A percentile compares a stretch with the other conserved stretches of the same genome.
These are phyloP conservation scores for Luvunga scandens DNA, from an alignment of 345 rosid species.

Conservation along the genomic window DNA sequence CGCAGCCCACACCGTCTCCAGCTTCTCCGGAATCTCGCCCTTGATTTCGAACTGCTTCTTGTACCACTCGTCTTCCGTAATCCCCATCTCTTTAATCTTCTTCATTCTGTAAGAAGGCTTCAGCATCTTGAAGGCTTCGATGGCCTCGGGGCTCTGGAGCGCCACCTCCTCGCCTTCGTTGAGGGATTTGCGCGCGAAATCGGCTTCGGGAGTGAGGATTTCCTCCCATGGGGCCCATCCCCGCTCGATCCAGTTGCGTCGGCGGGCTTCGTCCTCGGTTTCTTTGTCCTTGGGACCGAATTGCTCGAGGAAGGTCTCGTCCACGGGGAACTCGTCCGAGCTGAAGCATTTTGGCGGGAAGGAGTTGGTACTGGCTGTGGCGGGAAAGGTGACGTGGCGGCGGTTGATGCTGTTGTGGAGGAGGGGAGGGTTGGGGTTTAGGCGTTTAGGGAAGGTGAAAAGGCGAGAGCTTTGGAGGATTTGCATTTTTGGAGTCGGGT, in stretches of 20 bases:
- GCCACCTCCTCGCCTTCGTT: conserved; percentile 91
- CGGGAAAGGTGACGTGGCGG: conserved; percentile 9
- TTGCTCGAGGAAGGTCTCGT: conserved; percentile 69
- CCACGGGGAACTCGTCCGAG: conserved; percentile 93
- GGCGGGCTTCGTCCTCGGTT: conserved; percentile 83
- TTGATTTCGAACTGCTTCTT: conserved; percentile 68
- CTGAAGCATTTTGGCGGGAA: conserved; percentile 43
- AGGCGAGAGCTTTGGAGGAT: conserved; percentile 42
- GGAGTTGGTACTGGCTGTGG: not conserved
- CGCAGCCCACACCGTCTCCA: conserved; percentile 64
- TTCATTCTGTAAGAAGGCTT: conserved; percentile 61
- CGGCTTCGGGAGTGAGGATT: conserved; percentile 78
- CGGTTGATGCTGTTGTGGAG: conserved; percentile 13
- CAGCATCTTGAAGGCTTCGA: conserved; percentile 86
- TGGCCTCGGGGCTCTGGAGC: conserved; percentile 75
- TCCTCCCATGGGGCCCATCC: conserved; percentile 99
- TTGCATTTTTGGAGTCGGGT: conserved; percentile 37
- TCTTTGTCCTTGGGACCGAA: conserved; percentile 75
- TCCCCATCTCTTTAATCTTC: conserved; percentile 69
- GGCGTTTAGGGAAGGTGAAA: conserved; percentile 48
- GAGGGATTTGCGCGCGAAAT: conserved; percentile 86
- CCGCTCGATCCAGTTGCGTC: conserved; percentile 79
- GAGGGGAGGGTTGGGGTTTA: conserved; percentile 28
- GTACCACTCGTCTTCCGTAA: conserved; percentile 84
- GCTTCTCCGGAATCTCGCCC: conserved; percentile 69